Conservation (phyloP, 148 eudicot species). For the Arctostaphylos glauca region DNA sequence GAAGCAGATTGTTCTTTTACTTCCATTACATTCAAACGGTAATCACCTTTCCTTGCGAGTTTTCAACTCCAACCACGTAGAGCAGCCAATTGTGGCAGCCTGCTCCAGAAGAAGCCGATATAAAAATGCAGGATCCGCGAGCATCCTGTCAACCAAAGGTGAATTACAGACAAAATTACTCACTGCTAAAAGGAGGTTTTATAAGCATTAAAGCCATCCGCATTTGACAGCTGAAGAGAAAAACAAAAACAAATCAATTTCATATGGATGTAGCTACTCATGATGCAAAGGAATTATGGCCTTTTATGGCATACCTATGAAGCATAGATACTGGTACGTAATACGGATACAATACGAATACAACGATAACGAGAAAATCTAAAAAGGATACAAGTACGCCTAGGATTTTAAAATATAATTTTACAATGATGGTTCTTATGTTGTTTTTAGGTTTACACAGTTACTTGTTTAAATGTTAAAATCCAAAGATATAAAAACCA, state of each 20-base stretch:
- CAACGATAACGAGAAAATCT: too few species aligned
- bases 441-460: too few species aligned
- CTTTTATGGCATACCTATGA: not conserved
- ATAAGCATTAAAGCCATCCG: not conserved
- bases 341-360: too few species aligned
- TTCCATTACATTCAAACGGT: not conserved
- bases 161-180: slow-evolving; percentile 4
- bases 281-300: not conserved
- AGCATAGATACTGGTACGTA: too few species aligned
- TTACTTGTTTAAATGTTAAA: too few species aligned
- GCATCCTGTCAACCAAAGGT: slow-evolving; percentile 62
- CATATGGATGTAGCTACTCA: not conserved
- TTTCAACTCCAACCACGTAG: slow-evolving; percentile 77
- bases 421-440: too few species aligned
- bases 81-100: slow-evolving; percentile 78
- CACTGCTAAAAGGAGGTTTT: not conserved
- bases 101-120: slow-evolving; percentile 83
- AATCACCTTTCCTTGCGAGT: slow-evolving; percentile 79
- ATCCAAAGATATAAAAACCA: too few species aligned
- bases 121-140: slow-evolving; percentile 95
- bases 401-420: too few species aligned
- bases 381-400: too few species aligned
- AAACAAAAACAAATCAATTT: not conserved
- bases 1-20: not conserved
- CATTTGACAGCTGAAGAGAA: not conserved